Evolutionary conservation across 257 asterid species (phyloP).

Genomic region (Voacanga thouarsii): DNA sequence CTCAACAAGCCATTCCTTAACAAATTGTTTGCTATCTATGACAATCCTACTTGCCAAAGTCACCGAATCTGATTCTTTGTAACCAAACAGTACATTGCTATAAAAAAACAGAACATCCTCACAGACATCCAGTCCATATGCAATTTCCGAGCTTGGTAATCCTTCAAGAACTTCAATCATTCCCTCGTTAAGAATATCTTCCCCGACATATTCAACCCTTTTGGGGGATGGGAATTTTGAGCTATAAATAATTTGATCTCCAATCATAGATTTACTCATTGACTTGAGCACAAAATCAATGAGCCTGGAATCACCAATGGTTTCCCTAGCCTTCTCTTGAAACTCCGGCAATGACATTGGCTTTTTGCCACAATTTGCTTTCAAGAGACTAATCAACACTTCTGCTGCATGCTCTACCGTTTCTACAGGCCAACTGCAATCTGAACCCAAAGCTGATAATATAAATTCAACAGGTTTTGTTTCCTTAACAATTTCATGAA

Average conservation of each 20-base stretch:
- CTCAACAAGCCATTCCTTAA: conserved; percentile 47
- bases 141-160: conserved; percentile 5
- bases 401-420: conserved; percentile 28
- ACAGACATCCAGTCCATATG: conserved; percentile 16
- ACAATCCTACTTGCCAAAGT: conserved; percentile 29
- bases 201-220: conserved; percentile 26
- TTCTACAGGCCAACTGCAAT: conserved; percentile 29
- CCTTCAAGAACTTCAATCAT: conserved; percentile 22
- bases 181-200: conserved; percentile 16
- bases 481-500: conserved; percentile 25
- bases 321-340: conserved; percentile 28
- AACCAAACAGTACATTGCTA: conserved; percentile 41
- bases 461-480: conserved; percentile 15
- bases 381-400: conserved; percentile 22
- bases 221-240: conserved; percentile 24
- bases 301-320: conserved; percentile 26
- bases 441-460: conserved; percentile 11
- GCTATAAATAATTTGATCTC: conserved; percentile 26
- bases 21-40: conserved; percentile 44
- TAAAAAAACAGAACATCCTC: conserved; percentile 48
- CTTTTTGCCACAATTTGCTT: conserved; percentile 9
- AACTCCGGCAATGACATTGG: conserved; percentile 31
- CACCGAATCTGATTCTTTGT: conserved; percentile 27
- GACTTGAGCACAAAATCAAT: conserved; percentile 34
- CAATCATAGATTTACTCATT: conserved; percentile 20